Percentiles rank a stretch among this genome's conserved stretches.
Evolutionary conservation across 805 yeast genomes (phyloP).

Genomic region (Starmerella stellata): DNA sequence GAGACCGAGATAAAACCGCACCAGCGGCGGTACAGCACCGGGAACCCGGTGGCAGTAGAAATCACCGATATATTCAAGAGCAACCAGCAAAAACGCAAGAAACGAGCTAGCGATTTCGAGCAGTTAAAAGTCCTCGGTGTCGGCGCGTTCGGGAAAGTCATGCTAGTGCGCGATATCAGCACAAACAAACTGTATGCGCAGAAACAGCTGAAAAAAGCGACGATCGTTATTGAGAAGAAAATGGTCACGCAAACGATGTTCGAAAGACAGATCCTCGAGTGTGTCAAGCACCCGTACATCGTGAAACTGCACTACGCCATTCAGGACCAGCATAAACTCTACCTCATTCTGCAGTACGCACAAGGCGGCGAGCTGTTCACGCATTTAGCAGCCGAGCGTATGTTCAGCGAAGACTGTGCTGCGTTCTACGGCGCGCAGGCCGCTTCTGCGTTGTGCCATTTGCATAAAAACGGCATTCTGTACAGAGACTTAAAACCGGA

Average conservation of each 20-base stretch:
- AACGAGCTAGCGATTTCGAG: slow-evolving; percentile 37
- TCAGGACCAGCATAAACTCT: slow-evolving; percentile 62
- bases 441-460: slow-evolving; percentile 55
- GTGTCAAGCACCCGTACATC: slow-evolving; percentile 62
- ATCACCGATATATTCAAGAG: slow-evolving; percentile 22
- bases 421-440: slow-evolving; percentile 69
- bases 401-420: slow-evolving; percentile 43
- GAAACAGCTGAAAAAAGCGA: slow-evolving; percentile 69
- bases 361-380: slow-evolving; percentile 77
- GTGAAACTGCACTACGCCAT: slow-evolving; percentile 68
- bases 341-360: slow-evolving; percentile 58
- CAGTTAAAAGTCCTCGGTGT: slow-evolving; percentile 63
- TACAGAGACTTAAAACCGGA: slow-evolving; percentile 83
- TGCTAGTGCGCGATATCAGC: slow-evolving; percentile 47
- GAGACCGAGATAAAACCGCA: slow-evolving; percentile 1
- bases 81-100: slow-evolving; percentile 13
- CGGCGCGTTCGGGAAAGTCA: slow-evolving; percentile 80
- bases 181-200: slow-evolving; percentile 63
- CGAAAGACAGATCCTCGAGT: slow-evolving; percentile 53
- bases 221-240: slow-evolving; percentile 41
- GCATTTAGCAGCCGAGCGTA: slow-evolving; percentile 34
- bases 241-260: slow-evolving; percentile 62
- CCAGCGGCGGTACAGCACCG: slow-evolving; percentile 12
- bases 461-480: slow-evolving; percentile 65
- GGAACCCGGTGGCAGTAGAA: slow-evolving; percentile 31